Evolutionary conservation across 2,329 filamentous ascomycete species (phyloP), one percentile per base, ranked within the genome.

Genomic region (Parastagonospora nodorum): DNA sequence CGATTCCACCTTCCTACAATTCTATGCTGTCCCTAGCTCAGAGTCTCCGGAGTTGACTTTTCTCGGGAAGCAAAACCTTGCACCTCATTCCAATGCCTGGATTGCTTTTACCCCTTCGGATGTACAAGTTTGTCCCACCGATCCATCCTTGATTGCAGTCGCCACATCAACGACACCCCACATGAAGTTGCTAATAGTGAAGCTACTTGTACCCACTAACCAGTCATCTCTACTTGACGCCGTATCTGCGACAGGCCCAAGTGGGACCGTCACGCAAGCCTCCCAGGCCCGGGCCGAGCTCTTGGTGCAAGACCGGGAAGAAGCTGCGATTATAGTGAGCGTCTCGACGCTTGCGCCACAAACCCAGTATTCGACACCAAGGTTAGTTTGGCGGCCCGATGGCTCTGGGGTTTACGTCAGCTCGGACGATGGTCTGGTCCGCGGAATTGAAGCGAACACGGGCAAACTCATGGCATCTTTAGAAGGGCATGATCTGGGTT

Each of bases 61-160:
- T 8, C 70, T 84, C 3, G 83, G 83, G 19, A 77, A 76, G 50
- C 84, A 87, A 58, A 86, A 86, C 55, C 76, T 87, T 2, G 82
- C 84, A 8, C 84, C 84, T 1, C 79, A 84, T 60, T 84, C 83
- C 2, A 86, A 83, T 61, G 78, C 84, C n/a, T 87, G 85, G 85
- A 72, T 85, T 11, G 78, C 82, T 1, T 87, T 87, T 63, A 84
- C 83, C 0, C 84, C 84, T 0, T 81, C 82, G 6, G 79, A 80
- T 38, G 73, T 88, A 15, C 79, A 82, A 8, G 64, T 83, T 1
- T 82, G 77, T 50, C 85, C 85, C 0, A 77, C 73, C 2, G 81
- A 87, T 58, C 72, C 80, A 1, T 75, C 75, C 4, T 64, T 87
- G 1, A 57, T 85, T 1, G 85, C 84, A 1, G 77, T 87, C 6